A percentile compares a stretch with the other conserved stretches of the same genome.
phyloP scores from a whole-genome alignment of 805 yeast species.

The Ogataea paraovalis region DNA sequence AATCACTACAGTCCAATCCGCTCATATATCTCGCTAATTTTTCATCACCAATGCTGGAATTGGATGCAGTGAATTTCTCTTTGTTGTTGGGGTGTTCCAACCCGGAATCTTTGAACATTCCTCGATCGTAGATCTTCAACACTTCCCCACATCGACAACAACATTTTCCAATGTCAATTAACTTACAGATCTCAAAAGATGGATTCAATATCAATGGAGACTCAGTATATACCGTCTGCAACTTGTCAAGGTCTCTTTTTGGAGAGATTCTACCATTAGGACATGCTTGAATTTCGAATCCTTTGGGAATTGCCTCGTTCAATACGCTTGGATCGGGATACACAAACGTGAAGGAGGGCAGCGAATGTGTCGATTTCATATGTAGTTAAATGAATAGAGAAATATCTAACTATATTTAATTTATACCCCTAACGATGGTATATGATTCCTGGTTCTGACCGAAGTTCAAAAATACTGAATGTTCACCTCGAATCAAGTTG shows the following conservation, averaged over 20 bases:
- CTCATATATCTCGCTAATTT: constrained; percentile 27
- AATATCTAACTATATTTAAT: neutral
- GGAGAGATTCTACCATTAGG: constrained; percentile 8
- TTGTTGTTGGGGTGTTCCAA: constrained; percentile 2
- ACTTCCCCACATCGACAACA: constrained; percentile 32
- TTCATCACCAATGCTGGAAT: constrained; percentile 14
- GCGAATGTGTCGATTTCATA: neutral
- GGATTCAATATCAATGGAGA: constrained; percentile 29
- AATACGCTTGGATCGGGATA: constrained; percentile 4
- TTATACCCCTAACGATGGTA: no score
- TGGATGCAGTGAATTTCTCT: constrained; percentile 9
- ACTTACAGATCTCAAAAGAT: constrained; percentile 20
- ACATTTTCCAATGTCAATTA: constrained; percentile 29
- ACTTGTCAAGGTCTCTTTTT: constrained; percentile 5
- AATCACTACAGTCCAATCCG: constrained; percentile 30
- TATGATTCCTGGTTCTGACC: no score
- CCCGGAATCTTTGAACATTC: constrained; percentile 21
- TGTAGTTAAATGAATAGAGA: neutral
- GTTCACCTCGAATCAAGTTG: no score
- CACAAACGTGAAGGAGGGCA: neutral
- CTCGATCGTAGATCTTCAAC: constrained; percentile 29
- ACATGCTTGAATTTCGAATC: constrained; percentile 6
- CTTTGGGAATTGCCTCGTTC: constrained; percentile 10
- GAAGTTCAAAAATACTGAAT: no score
- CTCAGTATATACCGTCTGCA: constrained; percentile 25